Conservation (phyloP, 2,329 filamentous ascomycete species). For the Coniochaeta sp. region DNA sequence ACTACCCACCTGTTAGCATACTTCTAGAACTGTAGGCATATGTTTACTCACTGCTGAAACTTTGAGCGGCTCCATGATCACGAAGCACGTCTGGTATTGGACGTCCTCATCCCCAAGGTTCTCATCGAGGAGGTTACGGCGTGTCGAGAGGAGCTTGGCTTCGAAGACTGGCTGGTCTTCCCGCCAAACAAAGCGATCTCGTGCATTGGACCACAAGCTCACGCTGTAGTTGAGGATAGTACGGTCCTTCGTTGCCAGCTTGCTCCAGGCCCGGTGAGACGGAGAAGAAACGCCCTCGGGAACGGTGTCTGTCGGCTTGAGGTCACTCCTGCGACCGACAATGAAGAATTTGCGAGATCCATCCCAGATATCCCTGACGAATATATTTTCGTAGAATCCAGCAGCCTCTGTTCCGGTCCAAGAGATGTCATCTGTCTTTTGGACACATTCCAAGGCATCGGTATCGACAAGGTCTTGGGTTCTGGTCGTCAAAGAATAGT, state of each 20-base stretch:
- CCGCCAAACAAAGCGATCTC: conserved; percentile 44
- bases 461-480: conserved; percentile 49
- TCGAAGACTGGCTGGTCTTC: conserved; percentile 74
- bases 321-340: conserved; percentile 42
- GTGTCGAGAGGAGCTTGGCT: conserved; percentile 64
- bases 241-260: conserved; percentile 18
- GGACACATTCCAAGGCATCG: conserved; percentile 39
- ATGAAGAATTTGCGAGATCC: conserved; percentile 57
- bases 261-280: conserved; percentile 32
- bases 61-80: conserved; percentile 70
- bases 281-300: conserved; percentile 46
- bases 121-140: conserved; percentile 78
- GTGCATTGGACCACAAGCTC: conserved; percentile 62
- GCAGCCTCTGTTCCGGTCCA: conserved; percentile 32
- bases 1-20: conserved; percentile 31
- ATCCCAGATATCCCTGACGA: conserved; percentile 50
- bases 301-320: conserved; percentile 59
- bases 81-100: conserved; percentile 43
- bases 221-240: conserved; percentile 80
- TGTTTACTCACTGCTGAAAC: conserved; percentile 62
- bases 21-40: neutral
- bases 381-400: conserved; percentile 44
- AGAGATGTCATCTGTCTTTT: conserved; percentile 14
- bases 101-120: conserved; percentile 39
- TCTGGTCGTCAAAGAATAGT: conserved; percentile 12